Conservation (phyloP, 495 filamentous ascomycete genomes). For the Penicillium subrubescens region DNA sequence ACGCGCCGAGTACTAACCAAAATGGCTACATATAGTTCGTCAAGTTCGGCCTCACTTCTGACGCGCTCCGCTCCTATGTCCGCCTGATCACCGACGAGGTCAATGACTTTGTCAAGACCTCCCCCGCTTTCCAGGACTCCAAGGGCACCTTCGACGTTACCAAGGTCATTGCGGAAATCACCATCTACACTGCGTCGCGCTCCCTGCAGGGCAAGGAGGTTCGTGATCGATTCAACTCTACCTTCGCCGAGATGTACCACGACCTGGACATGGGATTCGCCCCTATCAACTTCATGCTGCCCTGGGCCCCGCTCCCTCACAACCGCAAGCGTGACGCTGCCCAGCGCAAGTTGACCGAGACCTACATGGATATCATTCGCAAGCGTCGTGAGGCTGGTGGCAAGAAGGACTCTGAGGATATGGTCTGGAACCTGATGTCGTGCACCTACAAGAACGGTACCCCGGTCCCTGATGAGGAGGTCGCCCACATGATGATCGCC, state of each 20-base stretch:
- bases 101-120: constrained; percentile 51
- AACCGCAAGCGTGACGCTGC: constrained; percentile 63
- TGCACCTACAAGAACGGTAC: constrained; percentile 65
- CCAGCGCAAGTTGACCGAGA: constrained; percentile 57
- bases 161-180: constrained; percentile 60
- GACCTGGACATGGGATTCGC: constrained; percentile 67
- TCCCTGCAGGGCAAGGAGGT: constrained; percentile 68
- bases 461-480: constrained; percentile 60
- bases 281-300: constrained; percentile 67
- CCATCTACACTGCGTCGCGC: constrained; percentile 67
- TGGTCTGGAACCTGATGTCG: constrained; percentile 71
- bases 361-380: constrained; percentile 62
- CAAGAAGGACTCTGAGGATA: constrained; percentile 60
- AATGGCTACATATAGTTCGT: constrained; percentile 50
- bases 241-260: constrained; percentile 65
- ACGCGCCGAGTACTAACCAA: constrained; percentile 6
- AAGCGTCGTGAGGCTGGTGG: constrained; percentile 49
- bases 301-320: constrained; percentile 63
- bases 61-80: constrained; percentile 65
- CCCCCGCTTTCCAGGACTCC: constrained; percentile 45
- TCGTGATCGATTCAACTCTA: constrained; percentile 60
- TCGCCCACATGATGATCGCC: constrained; percentile 71
- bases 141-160: constrained; percentile 55
- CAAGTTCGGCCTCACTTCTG: constrained; percentile 64
- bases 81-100: constrained; percentile 56